Evolutionary conservation across 1,284 basidiomycete genomes (phyloP).

Genomic region (Hymenochaete sp.): DNA sequence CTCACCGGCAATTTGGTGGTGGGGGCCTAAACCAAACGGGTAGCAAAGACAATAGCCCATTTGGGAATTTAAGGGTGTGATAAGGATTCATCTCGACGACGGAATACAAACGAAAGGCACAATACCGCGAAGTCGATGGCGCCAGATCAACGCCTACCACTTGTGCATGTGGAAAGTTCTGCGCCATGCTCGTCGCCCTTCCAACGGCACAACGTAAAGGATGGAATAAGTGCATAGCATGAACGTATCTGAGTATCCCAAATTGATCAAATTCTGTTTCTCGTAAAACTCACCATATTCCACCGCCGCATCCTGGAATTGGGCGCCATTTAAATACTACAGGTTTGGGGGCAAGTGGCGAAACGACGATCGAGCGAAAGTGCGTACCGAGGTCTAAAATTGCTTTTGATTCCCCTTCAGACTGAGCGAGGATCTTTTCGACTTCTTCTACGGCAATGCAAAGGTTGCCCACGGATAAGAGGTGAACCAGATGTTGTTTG

Average conservation of each 20-base stretch:
- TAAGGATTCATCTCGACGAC: not conserved
- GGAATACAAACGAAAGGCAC: too few relatives aligned
- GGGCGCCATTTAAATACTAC: too few relatives aligned
- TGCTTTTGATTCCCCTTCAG: constrained; percentile 10
- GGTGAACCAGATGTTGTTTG: constrained; percentile 18
- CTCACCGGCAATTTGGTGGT: constrained; percentile 19
- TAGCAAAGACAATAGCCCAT: not conserved
- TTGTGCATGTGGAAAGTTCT: constrained; percentile 19
- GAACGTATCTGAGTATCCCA: not conserved
- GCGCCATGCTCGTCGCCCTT: constrained; percentile 19
- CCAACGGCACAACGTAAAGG: too few relatives aligned
- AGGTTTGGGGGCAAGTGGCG: too few relatives aligned
- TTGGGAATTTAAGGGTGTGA: too few relatives aligned
- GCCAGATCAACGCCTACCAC: constrained; percentile 19
- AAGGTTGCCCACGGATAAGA: constrained; percentile 17
- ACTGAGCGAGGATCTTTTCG: constrained; percentile 16
- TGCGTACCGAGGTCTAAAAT: constrained; percentile 20
- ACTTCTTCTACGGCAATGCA: constrained; percentile 18
- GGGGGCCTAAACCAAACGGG: constrained; percentile 17
- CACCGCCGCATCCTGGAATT: constrained; percentile 14
- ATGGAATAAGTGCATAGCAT: constrained; percentile 1
- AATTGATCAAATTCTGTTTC: too few relatives aligned
- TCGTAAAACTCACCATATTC: constrained; percentile 15
- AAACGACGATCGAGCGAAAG: too few relatives aligned
- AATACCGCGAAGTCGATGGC: constrained; percentile 12